These are phyloP conservation scores for Phytopythium cucurbitacearum DNA, from an alignment of 352 stramenopile genomes.

Conservation along the genomic window DNA sequence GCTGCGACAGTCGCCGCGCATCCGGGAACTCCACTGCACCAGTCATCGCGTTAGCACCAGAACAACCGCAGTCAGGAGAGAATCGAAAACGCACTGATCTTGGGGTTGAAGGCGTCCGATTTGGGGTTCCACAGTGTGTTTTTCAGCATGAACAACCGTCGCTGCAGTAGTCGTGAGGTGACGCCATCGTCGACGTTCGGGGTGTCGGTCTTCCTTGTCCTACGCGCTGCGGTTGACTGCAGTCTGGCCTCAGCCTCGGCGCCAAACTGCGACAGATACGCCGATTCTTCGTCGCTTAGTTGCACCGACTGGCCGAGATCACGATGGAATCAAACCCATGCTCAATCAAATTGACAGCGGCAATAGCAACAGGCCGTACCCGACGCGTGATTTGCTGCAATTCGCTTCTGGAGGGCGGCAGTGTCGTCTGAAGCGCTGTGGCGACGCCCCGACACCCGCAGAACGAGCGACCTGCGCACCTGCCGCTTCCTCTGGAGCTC, in stretches of 20 bases:
- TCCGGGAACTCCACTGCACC: conserved; percentile 41
- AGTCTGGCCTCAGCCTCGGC: conserved; percentile 44
- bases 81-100: conserved; percentile 11
- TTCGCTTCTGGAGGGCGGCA: conserved; percentile 19
- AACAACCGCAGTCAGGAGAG: neutral
- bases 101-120: conserved; percentile 50
- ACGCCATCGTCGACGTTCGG: neutral
- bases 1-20: conserved; percentile 31
- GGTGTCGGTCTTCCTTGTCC: no score
- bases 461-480: conserved; percentile 38
- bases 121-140: conserved; percentile 70
- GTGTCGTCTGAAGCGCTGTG: conserved; percentile 11
- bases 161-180: conserved; percentile 31
- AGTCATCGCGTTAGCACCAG: neutral
- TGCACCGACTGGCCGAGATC: conserved; percentile 35
- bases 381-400: conserved; percentile 56
- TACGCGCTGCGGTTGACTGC: neutral
- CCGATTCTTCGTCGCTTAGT: conserved; percentile 51
- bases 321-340: neutral
- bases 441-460: conserved; percentile 36
- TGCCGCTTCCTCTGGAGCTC: conserved; percentile 12
- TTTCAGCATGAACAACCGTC: conserved; percentile 64
- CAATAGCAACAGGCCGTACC: conserved; percentile 14
- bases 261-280: conserved; percentile 51
- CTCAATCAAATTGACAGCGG: neutral